A percentile compares a stretch with the other conserved stretches of the same genome.
Evolutionary conservation across 1,284 basidiomycete species (phyloP).

Genomic region (Ganoderma lucidum): DNA sequence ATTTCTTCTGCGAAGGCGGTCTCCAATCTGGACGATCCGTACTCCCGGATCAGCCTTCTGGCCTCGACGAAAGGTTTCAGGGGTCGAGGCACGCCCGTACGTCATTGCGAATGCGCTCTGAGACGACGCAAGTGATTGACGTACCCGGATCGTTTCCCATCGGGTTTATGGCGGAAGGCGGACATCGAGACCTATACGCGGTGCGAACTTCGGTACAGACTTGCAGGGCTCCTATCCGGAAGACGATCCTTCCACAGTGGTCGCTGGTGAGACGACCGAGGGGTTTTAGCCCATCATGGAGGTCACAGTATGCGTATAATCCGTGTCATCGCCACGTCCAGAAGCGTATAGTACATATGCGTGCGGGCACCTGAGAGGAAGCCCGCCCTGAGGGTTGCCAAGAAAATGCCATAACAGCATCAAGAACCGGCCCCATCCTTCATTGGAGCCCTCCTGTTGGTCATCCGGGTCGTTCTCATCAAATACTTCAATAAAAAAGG

Average conservation of each 20-base stretch:
- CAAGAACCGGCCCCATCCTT: not conserved
- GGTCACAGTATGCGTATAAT: constrained; percentile 9
- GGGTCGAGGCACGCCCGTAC: not conserved
- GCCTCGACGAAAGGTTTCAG: not conserved
- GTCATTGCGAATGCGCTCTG: not conserved
- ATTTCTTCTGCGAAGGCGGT: not conserved
- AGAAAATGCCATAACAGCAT: constrained; percentile 1
- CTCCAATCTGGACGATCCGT: constrained; percentile 3
- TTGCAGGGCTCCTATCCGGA: constrained; percentile 1
- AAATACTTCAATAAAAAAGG: constrained; percentile 26
- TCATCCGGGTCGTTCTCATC: constrained; percentile 19
- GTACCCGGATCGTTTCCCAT: constrained; percentile 16
- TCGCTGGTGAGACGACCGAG: not conserved
- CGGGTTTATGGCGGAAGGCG: not conserved
- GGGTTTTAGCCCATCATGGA: not conserved
- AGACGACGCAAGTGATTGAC: not conserved
- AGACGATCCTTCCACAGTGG: constrained; percentile 6
- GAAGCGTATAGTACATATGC: constrained; percentile 12
- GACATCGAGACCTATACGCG: not conserved
- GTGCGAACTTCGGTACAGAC: not conserved
- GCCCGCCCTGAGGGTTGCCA: constrained; percentile 4
- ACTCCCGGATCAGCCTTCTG: not conserved
- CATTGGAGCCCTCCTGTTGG: constrained; percentile 14
- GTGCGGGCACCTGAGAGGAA: constrained; percentile 6
- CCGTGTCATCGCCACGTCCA: constrained; percentile 4